phyloP scores from a whole-genome alignment of 176 grass and related monocot genomes.

The Oryza longistaminata region DNA sequence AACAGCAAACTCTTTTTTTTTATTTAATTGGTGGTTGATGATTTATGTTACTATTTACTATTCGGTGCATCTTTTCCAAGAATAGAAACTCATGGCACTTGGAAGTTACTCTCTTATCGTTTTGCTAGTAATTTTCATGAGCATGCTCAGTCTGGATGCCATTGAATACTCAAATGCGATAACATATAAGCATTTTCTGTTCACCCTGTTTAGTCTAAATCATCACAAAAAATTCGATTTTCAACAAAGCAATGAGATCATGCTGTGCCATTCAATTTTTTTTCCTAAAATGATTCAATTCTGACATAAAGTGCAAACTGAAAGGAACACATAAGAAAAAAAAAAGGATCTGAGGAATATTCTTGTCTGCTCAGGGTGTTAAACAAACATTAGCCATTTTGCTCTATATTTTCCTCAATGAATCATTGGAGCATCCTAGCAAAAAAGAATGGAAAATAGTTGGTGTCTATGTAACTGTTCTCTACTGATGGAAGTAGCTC shows the following conservation, averaged over 20 bases:
- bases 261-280: neutral
- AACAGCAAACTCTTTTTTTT: conserved; percentile 21
- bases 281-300: neutral
- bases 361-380: conserved; percentile 31
- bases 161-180: neutral
- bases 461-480: conserved; percentile 3
- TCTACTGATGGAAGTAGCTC: conserved; percentile 24
- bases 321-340: neutral
- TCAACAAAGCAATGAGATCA: neutral
- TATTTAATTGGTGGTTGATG: conserved; percentile 37
- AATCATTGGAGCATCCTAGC: conserved; percentile 15
- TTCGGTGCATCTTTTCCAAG: conserved; percentile 35
- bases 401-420: neutral
- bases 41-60: conserved; percentile 42
- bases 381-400: conserved; percentile 24
- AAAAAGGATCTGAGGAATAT: conserved; percentile 28
- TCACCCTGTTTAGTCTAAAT: neutral
- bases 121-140: neutral
- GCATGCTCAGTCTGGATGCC: neutral
- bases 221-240: neutral
- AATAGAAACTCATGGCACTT: conserved; percentile 23
- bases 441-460: neutral
- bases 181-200: neutral
- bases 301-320: neutral
- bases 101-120: conserved; percentile 6